phyloP scores from a whole-genome alignment of 2,329 filamentous ascomycete genomes.

The Cercospora citrullina region DNA sequence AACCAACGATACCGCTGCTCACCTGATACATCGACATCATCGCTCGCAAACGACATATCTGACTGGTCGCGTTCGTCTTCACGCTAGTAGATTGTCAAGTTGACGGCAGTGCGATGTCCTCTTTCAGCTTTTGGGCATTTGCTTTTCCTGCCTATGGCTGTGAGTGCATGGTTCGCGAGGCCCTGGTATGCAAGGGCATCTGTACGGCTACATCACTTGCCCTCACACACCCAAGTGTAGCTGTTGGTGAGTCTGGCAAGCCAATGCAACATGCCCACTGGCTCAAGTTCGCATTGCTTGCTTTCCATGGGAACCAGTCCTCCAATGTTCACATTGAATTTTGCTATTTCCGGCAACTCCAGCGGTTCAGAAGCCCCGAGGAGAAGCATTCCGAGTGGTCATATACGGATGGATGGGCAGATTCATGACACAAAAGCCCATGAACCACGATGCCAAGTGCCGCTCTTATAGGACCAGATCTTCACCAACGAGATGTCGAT shows the following conservation, averaged over 20 bases:
- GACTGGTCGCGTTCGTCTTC: not conserved
- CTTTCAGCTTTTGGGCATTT: conserved; percentile 1
- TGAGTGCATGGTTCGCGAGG: not conserved
- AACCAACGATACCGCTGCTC: not conserved
- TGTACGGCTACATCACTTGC: not conserved
- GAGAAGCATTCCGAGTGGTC: not conserved
- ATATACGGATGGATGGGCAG: not conserved
- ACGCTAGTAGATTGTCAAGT: conserved; percentile 5
- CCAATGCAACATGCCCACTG: not conserved
- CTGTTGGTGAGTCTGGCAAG: not conserved
- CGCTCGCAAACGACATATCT: not conserved
- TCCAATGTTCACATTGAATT: not conserved
- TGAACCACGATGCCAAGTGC: not conserved
- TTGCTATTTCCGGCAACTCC: not conserved
- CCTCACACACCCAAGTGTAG: not conserved
- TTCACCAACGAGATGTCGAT: not conserved
- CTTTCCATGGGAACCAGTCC: not conserved
- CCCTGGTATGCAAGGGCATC: not conserved
- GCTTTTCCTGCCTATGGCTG: not conserved
- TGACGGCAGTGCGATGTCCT: conserved; percentile 1
- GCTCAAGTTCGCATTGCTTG: not conserved
- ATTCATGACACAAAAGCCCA: not conserved
- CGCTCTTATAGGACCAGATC: not conserved
- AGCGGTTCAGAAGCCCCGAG: not conserved
- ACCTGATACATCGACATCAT: conserved; percentile 2